Conservation (phyloP, 2,329 filamentous ascomycete genomes). For the Aureobasidium sp. region DNA sequence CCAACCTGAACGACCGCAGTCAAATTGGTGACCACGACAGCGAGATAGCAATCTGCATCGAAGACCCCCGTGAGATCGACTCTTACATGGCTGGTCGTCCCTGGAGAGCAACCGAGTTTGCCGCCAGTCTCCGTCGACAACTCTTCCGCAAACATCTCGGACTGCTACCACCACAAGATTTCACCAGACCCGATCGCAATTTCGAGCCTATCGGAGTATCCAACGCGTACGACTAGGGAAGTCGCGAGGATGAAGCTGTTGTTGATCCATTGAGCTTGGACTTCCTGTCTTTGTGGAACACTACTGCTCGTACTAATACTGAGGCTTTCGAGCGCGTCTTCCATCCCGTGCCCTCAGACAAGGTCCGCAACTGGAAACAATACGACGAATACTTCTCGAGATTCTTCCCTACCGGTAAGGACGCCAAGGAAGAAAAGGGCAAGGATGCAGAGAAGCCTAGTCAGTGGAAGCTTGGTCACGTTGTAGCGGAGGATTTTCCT, state of each 20-base stretch:
- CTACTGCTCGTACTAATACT: slow-evolving; percentile 67
- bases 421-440: slow-evolving; percentile 36
- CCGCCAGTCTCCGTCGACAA: slow-evolving; percentile 70
- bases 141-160: slow-evolving; percentile 91
- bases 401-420: slow-evolving; percentile 47
- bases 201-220: slow-evolving; percentile 48
- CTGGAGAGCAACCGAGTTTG: slow-evolving; percentile 66
- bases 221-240: slow-evolving; percentile 44
- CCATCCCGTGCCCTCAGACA: slow-evolving; percentile 65
- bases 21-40: slow-evolving; percentile 79
- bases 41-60: slow-evolving; percentile 83
- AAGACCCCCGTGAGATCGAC: slow-evolving; percentile 65
- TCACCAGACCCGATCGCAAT: slow-evolving; percentile 51
- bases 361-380: slow-evolving; percentile 60
- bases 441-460: slow-evolving; percentile 28
- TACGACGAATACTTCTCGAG: slow-evolving; percentile 63
- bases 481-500: slow-evolving; percentile 51
- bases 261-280: slow-evolving; percentile 61
- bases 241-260: slow-evolving; percentile 47
- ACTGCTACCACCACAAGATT: slow-evolving; percentile 63
- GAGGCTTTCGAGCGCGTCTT: slow-evolving; percentile 74
- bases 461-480: slow-evolving; percentile 76
- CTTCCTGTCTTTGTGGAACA: slow-evolving; percentile 65
- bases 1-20: slow-evolving; percentile 61
- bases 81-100: slow-evolving; percentile 64